Conservation (phyloP, 345 rosid genomes). For the Viola odorata region DNA sequence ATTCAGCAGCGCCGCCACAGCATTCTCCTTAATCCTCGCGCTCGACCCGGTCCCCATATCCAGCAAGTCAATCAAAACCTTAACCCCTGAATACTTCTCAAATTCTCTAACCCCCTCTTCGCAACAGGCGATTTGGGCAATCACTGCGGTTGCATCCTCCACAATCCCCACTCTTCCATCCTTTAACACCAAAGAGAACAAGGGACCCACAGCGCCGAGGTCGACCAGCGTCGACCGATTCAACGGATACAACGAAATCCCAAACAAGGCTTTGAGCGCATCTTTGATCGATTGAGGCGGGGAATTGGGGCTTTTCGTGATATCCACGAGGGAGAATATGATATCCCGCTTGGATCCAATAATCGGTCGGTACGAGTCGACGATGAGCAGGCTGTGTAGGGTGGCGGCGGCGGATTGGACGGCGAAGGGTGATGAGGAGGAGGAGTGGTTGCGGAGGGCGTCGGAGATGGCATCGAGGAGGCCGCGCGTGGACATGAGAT, state of each 20-base stretch:
- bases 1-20: constrained; percentile 70
- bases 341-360: constrained; percentile 88
- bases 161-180: constrained; percentile 79
- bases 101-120: constrained; percentile 74
- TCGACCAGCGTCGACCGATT: constrained; percentile 60
- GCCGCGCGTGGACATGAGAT: constrained; percentile 78
- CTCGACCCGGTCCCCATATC: constrained; percentile 67
- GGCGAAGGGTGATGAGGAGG: constrained; percentile 51
- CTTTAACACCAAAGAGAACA: constrained; percentile 58
- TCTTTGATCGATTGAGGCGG: constrained; percentile 76
- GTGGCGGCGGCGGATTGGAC: constrained; percentile 86
- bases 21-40: constrained; percentile 62
- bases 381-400: constrained; percentile 63
- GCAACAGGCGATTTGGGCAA: constrained; percentile 89
- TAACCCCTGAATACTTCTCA: constrained; percentile 44
- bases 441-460: constrained; percentile 56
- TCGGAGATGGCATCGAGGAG: constrained; percentile 85
- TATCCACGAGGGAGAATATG: constrained; percentile 60
- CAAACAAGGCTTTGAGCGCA: constrained; percentile 79
- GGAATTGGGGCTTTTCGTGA: constrained; percentile 42
- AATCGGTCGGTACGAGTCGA: constrained; percentile 70
- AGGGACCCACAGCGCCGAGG: constrained; percentile 55
- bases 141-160: constrained; percentile 90
- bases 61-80: constrained; percentile 62
- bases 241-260: constrained; percentile 56